A percentile compares a stretch with the other conserved stretches of the same genome.
phyloP scores from a whole-genome alignment of 805 yeast genomes.

The Cyberlindnera lachancei region DNA sequence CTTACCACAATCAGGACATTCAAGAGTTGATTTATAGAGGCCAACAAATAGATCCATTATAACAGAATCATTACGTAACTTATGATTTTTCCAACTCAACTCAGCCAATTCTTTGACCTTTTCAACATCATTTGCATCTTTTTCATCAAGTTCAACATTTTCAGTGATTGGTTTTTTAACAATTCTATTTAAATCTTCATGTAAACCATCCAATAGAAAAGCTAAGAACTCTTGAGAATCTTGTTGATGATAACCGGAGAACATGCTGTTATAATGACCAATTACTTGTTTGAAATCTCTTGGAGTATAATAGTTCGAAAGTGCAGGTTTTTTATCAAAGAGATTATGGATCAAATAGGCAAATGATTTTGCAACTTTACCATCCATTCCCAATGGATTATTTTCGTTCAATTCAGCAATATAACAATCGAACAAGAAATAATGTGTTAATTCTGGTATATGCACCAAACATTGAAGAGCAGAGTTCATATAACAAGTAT shows the following conservation, averaged over 20 bases:
- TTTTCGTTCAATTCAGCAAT: constrained; percentile 58
- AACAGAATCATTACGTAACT: constrained; percentile 74
- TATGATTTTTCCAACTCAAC: constrained; percentile 75
- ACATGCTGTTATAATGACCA: constrained; percentile 72
- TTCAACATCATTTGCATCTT: constrained; percentile 42
- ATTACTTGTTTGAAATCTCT: constrained; percentile 69
- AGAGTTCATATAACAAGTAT: constrained; percentile 92
- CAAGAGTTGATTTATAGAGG: constrained; percentile 78
- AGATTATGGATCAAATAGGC: constrained; percentile 57
- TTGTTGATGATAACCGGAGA: constrained; percentile 79
- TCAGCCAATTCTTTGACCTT: constrained; percentile 59
- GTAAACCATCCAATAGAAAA: constrained; percentile 79
- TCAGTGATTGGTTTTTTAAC: constrained; percentile 78
- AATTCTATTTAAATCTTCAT: constrained; percentile 86
- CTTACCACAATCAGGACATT: constrained; percentile 78
- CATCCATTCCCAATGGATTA: constrained; percentile 83
- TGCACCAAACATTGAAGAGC: constrained; percentile 87
- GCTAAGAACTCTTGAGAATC: constrained; percentile 92
- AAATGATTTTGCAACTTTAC: constrained; percentile 74
- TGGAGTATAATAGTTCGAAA: constrained; percentile 34
- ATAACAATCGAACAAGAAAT: constrained; percentile 58
- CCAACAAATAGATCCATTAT: constrained; percentile 87
- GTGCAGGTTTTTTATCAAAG: constrained; percentile 29
- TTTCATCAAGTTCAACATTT: constrained; percentile 73
- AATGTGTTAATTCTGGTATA: constrained; percentile 72